These are phyloP conservation scores for Spergularia bocconei DNA, from an alignment of 148 eudicot genomes.

Conservation along the genomic window DNA sequence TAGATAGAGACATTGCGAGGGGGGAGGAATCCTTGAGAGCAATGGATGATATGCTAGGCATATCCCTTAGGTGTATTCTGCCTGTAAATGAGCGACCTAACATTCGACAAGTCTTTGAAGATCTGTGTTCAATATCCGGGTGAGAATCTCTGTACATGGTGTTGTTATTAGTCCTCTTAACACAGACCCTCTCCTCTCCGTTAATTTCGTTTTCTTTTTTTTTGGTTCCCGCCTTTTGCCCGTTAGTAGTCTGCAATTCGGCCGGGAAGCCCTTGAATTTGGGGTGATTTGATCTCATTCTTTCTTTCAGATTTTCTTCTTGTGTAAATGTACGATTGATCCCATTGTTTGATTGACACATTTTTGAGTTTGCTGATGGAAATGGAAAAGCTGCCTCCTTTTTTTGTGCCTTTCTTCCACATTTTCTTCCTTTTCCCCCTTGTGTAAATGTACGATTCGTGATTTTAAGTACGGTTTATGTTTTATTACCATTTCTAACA, in stretches of 20 bases:
- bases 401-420: constrained; percentile 16
- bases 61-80: constrained; percentile 81
- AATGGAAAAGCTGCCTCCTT: constrained; percentile 33
- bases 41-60: constrained; percentile 76
- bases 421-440: background rate
- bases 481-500: too few species aligned
- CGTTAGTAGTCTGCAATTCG: constrained; percentile 31
- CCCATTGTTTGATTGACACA: constrained; percentile 77
- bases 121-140: constrained; percentile 60
- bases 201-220: constrained; percentile 28
- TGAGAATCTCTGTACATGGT: constrained; percentile 63
- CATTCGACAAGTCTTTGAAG: constrained; percentile 71
- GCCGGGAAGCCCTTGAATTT: constrained; percentile 46
- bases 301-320: constrained; percentile 42
- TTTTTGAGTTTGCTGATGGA: constrained; percentile 35
- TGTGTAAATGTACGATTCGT: too few species aligned
- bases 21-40: constrained; percentile 68
- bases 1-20: constrained; percentile 70
- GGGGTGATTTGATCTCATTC: constrained; percentile 56
- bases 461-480: too few species aligned
- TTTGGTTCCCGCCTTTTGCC: constrained; percentile 20
- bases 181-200: constrained; percentile 28
- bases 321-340: constrained; percentile 77
- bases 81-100: constrained; percentile 92
- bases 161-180: constrained; percentile 28